Percentiles rank a stretch among this genome's conserved stretches.
Conservation (phyloP, 768 basidiomycete species). For the Phylloporus scabripes region DNA sequence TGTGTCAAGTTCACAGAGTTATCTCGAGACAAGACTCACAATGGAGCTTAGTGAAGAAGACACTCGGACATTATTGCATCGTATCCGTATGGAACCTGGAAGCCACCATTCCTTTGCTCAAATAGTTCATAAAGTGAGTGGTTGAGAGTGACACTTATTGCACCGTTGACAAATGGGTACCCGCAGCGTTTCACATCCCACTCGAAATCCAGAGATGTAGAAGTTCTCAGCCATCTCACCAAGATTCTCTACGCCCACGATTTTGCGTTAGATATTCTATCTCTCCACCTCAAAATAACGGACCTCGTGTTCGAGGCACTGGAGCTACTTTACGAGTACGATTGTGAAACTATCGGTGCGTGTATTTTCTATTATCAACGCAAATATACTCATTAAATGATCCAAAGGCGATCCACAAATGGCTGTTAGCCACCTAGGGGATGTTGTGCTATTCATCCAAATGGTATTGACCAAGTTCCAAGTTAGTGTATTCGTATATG, state of each 20-base stretch:
- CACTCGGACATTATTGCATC: conserved; percentile 28
- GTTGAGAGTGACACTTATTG: background rate
- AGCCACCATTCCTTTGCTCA: conserved; percentile 56
- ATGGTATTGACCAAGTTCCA: conserved; percentile 60
- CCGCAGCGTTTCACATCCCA: conserved; percentile 55
- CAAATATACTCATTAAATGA: background rate
- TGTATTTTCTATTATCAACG: conserved; percentile 7
- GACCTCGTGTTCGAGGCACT: conserved; percentile 62
- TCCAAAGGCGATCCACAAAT: conserved; percentile 74
- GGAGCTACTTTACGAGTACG: conserved; percentile 61
- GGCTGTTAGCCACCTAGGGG: conserved; percentile 70
- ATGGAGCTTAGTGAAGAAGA: conserved; percentile 43
- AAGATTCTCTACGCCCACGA: conserved; percentile 57
- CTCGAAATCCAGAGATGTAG: conserved; percentile 53
- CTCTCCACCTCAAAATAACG: conserved; percentile 59
- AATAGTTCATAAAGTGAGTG: conserved; percentile 50
- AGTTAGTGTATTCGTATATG: conserved; percentile 31
- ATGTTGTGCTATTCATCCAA: conserved; percentile 74
- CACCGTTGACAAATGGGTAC: background rate
- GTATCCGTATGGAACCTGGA: conserved; percentile 50
- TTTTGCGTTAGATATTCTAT: conserved; percentile 58
- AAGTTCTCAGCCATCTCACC: conserved; percentile 66
- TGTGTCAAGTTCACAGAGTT: conserved; percentile 22
- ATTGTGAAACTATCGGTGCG: conserved; percentile 77
- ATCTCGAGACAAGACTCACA: conserved; percentile 53